phyloP scores from a whole-genome alignment of 1,139 yeast species.

The Yamadazyma dendronema region DNA sequence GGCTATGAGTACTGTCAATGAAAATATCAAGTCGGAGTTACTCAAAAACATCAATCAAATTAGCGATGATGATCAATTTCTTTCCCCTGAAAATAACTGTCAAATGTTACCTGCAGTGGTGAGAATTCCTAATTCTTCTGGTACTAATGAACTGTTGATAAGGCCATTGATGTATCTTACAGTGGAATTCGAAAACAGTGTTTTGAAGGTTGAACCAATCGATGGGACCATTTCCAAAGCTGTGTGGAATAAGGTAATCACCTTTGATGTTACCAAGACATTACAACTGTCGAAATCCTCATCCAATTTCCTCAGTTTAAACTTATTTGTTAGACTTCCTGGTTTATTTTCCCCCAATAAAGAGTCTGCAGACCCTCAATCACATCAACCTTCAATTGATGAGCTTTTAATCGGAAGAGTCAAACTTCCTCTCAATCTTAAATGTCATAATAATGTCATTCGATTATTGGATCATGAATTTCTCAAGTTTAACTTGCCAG shows the following conservation, averaged over 20 bases:
- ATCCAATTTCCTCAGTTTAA: slow-evolving; percentile 56
- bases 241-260: slow-evolving; percentile 81
- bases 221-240: slow-evolving; percentile 58
- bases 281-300: slow-evolving; percentile 19
- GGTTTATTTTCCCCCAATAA: slow-evolving; percentile 51
- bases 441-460: slow-evolving; percentile 35
- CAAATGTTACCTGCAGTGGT: slow-evolving; percentile 65
- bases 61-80: slow-evolving; percentile 23
- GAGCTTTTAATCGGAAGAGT: slow-evolving; percentile 45
- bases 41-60: slow-evolving; percentile 28
- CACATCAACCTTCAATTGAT: slow-evolving; percentile 23
- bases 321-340: slow-evolving; percentile 76
- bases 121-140: slow-evolving; percentile 47
- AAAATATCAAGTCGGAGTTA: slow-evolving; percentile 36
- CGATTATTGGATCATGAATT: slow-evolving; percentile 48
- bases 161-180: slow-evolving; percentile 66
- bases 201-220: slow-evolving; percentile 77
- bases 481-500: slow-evolving; percentile 38
- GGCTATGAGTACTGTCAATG: slow-evolving; percentile 47
- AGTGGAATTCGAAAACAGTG: slow-evolving; percentile 78
- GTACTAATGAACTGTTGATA: slow-evolving; percentile 37
- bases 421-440: slow-evolving; percentile 42
- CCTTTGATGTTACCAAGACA: slow-evolving; percentile 81
- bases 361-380: slow-evolving; percentile 13
- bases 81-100: slow-evolving; percentile 37